These are phyloP conservation scores for grape (Vitis vinifera) DNA, from an alignment of 164 flowering plant genomes.

Conservation along the genomic window DNA sequence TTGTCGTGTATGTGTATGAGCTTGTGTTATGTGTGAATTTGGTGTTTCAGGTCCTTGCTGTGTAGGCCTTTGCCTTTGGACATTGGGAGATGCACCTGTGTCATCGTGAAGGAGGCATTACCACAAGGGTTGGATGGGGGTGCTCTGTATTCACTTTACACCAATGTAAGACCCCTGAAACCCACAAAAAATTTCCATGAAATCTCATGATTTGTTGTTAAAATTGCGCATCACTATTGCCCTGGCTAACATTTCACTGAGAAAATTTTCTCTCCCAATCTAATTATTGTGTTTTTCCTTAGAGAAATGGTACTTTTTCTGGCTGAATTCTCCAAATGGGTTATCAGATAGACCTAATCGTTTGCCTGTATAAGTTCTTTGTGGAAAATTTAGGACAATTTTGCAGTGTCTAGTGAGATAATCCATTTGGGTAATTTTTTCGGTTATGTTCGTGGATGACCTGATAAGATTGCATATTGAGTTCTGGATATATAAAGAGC, in stretches of 20 bases:
- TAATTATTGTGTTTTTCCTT: too few species aligned
- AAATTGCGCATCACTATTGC: not conserved
- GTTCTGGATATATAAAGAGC: too few species aligned
- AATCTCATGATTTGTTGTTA: not conserved
- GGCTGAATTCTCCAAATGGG: too few species aligned
- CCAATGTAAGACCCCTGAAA: slow-evolving; percentile 55
- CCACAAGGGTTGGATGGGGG: slow-evolving; percentile 57
- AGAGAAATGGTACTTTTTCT: too few species aligned
- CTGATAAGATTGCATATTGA: too few species aligned
- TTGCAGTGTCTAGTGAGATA: too few species aligned
- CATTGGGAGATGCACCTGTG: slow-evolving; percentile 85
- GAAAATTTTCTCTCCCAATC: too few species aligned
- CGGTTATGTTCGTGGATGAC: too few species aligned
- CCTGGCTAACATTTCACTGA: not conserved
- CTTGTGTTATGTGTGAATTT: not conserved
- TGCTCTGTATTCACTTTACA: slow-evolving; percentile 68
- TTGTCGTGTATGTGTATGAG: not conserved
- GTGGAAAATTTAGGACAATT: too few species aligned
- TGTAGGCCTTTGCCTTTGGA: slow-evolving; percentile 87
- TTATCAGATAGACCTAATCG: too few species aligned
- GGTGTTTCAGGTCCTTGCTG: slow-evolving; percentile 61
- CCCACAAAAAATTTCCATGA: not conserved
- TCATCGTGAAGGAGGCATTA: slow-evolving; percentile 72
- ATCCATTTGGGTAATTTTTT: too few species aligned
- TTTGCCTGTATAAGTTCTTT: too few species aligned